These are phyloP conservation scores for Aphanomyces astaci DNA, from an alignment of 352 stramenopile genomes.

Conservation along the genomic window DNA sequence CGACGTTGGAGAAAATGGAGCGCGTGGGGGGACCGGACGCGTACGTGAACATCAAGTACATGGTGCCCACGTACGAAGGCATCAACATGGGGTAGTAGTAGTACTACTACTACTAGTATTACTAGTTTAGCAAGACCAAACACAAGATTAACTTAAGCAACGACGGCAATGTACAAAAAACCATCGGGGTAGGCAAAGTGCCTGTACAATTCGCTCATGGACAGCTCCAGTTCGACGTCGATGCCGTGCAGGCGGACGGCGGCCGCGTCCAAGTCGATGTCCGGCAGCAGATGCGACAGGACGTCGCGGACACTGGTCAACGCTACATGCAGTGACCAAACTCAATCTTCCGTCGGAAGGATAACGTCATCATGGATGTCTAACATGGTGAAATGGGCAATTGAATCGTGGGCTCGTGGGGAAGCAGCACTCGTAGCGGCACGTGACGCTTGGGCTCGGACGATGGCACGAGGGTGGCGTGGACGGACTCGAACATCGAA, in stretches of 20 bases:
- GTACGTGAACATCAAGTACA: slow-evolving; percentile 95
- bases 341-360: too few relatives aligned
- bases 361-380: too few relatives aligned
- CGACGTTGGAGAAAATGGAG: slow-evolving; percentile 83
- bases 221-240: slow-evolving; percentile 35
- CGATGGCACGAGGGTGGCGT: slow-evolving; percentile 31
- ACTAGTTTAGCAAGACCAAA: background rate
- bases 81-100: slow-evolving; percentile 19
- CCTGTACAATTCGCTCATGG: slow-evolving; percentile 53
- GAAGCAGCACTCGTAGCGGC: slow-evolving; percentile 55
- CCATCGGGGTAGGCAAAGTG: slow-evolving; percentile 64
- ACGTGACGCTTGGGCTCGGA: slow-evolving; percentile 37
- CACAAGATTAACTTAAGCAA: slow-evolving; percentile 2
- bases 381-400: slow-evolving; percentile 47
- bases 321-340: slow-evolving; percentile 22
- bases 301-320: slow-evolving; percentile 37
- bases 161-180: slow-evolving; percentile 50
- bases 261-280: slow-evolving; percentile 31
- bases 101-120: too few relatives aligned
- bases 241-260: slow-evolving; percentile 56
- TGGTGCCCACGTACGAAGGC: slow-evolving; percentile 94
- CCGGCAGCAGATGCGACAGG: slow-evolving; percentile 48
- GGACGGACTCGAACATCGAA: slow-evolving; percentile 31
- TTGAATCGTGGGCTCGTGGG: slow-evolving; percentile 50
- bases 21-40: slow-evolving; percentile 73